Conservation (phyloP, 2,329 filamentous ascomycete genomes). For the Ophiostoma quercus region DNA sequence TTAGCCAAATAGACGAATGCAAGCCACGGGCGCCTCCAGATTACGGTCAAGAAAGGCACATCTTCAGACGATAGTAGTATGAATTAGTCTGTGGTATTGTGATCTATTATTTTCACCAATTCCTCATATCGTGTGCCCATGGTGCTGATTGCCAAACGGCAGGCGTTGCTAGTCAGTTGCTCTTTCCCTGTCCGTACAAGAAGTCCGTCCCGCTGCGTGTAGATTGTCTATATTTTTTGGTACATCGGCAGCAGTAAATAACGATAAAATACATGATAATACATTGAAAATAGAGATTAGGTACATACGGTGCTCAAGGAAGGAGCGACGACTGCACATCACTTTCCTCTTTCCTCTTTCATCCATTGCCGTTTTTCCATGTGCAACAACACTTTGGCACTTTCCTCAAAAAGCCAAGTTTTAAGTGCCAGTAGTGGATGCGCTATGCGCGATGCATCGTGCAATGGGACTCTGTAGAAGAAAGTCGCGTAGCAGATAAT, state of each 20-base stretch:
- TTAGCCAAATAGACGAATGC: background rate
- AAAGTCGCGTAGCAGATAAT: background rate
- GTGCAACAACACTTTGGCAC: constrained; percentile 1
- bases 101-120: no score
- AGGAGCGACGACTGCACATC: background rate
- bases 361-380: background rate
- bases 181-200: background rate
- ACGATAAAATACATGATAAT: background rate
- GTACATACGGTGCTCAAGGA: background rate
- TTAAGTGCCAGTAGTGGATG: background rate
- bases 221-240: background rate
- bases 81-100: no score
- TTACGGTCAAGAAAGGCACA: background rate
- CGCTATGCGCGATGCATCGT: constrained; percentile 1
- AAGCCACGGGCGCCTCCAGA: background rate
- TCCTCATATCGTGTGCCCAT: background rate
- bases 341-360: constrained; percentile 6
- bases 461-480: background rate
- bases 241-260: background rate
- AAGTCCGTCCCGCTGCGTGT: background rate
- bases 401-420: constrained; percentile 11
- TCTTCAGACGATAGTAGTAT: no score
- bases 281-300: no score
- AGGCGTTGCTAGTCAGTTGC: background rate
- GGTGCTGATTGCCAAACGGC: background rate